These are phyloP conservation scores for Colletotrichum sp. DNA, from an alignment of 2,329 filamentous ascomycete genomes.

Conservation along the genomic window DNA sequence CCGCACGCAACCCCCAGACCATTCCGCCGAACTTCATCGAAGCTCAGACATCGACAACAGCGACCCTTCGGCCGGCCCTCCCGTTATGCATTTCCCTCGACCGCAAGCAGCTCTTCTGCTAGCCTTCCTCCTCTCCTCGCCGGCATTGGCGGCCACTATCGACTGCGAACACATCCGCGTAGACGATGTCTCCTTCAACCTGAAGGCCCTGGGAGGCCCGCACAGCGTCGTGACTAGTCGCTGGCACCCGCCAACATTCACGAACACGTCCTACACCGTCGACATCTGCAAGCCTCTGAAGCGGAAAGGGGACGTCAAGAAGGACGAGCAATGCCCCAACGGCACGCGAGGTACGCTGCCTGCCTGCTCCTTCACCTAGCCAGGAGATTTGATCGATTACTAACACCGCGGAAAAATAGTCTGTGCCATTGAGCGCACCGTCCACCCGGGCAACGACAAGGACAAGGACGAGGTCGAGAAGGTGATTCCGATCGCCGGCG, in stretches of 20 bases:
- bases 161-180: conserved; percentile 67
- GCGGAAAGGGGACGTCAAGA: conserved; percentile 60
- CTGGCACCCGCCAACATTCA: conserved; percentile 56
- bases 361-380: neutral
- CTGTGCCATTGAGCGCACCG: conserved; percentile 73
- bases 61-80: neutral
- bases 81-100: conserved; percentile 24
- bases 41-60: conserved; percentile 23
- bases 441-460: conserved; percentile 42
- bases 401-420: conserved; percentile 52
- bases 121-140: conserved; percentile 37
- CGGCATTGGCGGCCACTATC: conserved; percentile 53
- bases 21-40: neutral
- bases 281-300: conserved; percentile 76
- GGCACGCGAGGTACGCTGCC: conserved; percentile 66
- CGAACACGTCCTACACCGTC: conserved; percentile 82
- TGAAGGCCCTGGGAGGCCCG: conserved; percentile 68
- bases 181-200: conserved; percentile 66
- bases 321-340: conserved; percentile 68
- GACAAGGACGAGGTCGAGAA: conserved; percentile 54
- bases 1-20: neutral
- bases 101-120: conserved; percentile 40
- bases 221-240: conserved; percentile 70
- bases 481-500: conserved; percentile 77
- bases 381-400: neutral